These are phyloP conservation scores for Phalaenopsis equestris DNA, from an alignment of 106 monocot species.

Conservation along the genomic window DNA sequence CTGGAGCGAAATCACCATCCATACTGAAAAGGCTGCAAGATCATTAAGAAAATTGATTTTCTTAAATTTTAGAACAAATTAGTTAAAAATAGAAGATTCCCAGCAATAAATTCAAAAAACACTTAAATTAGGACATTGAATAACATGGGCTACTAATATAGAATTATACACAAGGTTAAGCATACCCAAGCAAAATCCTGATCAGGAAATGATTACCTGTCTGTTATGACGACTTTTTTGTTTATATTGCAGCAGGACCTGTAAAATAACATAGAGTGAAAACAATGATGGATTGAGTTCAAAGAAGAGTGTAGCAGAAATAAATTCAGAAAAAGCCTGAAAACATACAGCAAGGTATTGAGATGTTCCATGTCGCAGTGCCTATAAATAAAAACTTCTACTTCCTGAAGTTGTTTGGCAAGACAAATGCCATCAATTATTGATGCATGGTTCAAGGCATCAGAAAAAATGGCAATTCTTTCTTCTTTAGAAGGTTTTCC, in stretches of 20 bases:
- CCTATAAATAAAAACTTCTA: conserved; percentile 60
- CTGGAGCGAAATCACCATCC: conserved; percentile 98
- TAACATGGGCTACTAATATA: not conserved
- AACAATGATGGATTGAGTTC: conserved; percentile 1
- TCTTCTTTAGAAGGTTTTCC: conserved; percentile 44
- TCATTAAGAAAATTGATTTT: not conserved
- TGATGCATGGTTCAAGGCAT: conserved; percentile 95
- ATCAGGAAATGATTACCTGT: conserved; percentile 41
- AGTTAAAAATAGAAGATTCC: not conserved
- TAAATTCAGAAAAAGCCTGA: not conserved
- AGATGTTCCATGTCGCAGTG: conserved; percentile 83
- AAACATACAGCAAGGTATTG: conserved; percentile 62
- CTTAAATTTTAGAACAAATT: not conserved
- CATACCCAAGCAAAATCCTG: not conserved
- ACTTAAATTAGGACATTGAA: not conserved
- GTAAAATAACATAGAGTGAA: conserved; percentile 12
- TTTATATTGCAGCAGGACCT: conserved; percentile 62
- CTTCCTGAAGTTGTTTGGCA: conserved; percentile 44
- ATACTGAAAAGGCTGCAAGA: conserved; percentile 87
- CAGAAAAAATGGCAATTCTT: conserved; percentile 83
- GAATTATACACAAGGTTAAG: not conserved
- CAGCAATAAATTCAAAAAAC: not conserved
- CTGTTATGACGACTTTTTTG: conserved; percentile 87
- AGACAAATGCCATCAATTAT: conserved; percentile 88
- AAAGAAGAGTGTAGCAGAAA: not conserved